Base-by-base conservation (phyloP, 352 stramenopile genomes). In the Blastocystis sp. region DNA sequence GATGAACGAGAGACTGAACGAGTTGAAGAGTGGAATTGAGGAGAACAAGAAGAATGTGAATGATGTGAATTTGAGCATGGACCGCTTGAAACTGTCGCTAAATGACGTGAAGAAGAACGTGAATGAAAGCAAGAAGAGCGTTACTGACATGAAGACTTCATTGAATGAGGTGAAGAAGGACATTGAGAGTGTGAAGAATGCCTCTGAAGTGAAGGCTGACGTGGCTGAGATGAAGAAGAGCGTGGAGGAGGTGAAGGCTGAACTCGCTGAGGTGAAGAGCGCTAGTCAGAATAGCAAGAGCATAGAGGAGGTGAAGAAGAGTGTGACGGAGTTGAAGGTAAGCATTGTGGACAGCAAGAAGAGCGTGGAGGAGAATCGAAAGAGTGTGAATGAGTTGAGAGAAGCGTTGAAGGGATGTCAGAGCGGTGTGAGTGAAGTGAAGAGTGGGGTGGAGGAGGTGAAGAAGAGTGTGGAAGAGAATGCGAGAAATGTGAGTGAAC, bases 161-260 rank as follows among this genome's bases (percentile, higher is more conserved):
- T 63, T 79, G n/a, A 43, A 62, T 19, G 38, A n/a, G 2, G 14
- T 77, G 52, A 42, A 77, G 52, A 42, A 77, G n/a, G 66, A 77
- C 34, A 28, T 77, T 45, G 68, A 57, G 6, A 3, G 1, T 19
- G 38, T 77, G 43, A 77, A 77, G 2, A n/a, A 77, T 54, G 24
- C 57, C 24, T 40, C 21, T 24, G 68, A 17, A 59, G 1, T 79
- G 45, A 24, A 63, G 43, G 21, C n/a, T 10, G 69, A 64, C n/a
- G 14, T 79, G 28, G 45, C 7, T 4, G 38, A 60, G 11, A n/a
- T 57, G 66, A 42, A n/a, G 21, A n/a, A 48, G 28, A 38, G 54
- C 48, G 48, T 54, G n/a, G 66, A 9, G 28, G 38, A 3, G 11
- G 19, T 71, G 17, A 38, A 14, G 21, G 64, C 24, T 14, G 14